Percentiles rank a stretch among this genome's conserved stretches.
These are phyloP conservation scores for Penicillium carneum DNA, from an alignment of 2,329 filamentous ascomycete species.

Conservation along the genomic window DNA sequence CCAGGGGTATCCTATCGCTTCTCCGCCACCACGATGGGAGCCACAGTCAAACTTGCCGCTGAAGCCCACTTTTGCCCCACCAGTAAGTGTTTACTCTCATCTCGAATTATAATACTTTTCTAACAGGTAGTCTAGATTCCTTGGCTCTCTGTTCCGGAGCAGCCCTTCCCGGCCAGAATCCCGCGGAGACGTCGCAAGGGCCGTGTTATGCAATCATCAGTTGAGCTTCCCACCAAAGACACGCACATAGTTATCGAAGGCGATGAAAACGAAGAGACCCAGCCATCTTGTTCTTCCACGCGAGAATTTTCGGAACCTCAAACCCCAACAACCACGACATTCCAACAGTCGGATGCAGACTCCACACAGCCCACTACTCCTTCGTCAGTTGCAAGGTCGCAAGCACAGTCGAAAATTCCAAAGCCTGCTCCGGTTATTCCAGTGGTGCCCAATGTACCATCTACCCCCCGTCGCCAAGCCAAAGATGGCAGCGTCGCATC, in stretches of 20 bases:
- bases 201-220: slow-evolving; percentile 46
- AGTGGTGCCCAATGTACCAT: slow-evolving; percentile 50
- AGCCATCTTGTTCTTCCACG: slow-evolving; percentile 27
- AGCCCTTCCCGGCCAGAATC: slow-evolving; percentile 61
- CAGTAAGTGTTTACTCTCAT: slow-evolving; percentile 46
- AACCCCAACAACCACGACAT: slow-evolving; percentile 66
- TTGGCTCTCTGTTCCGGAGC: slow-evolving; percentile 65
- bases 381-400: slow-evolving; percentile 56
- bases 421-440: slow-evolving; percentile 57
- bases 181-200: slow-evolving; percentile 56
- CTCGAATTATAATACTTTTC: not conserved
- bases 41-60: slow-evolving; percentile 35
- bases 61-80: slow-evolving; percentile 56
- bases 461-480: slow-evolving; percentile 44
- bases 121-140: slow-evolving; percentile 56
- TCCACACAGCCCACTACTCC: slow-evolving; percentile 64
- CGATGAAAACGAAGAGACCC: slow-evolving; percentile 33
- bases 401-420: slow-evolving; percentile 42
- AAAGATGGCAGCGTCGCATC: slow-evolving; percentile 49
- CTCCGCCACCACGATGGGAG: slow-evolving; percentile 39
- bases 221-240: slow-evolving; percentile 62
- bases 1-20: slow-evolving; percentile 46
- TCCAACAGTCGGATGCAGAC: slow-evolving; percentile 64
- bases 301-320: slow-evolving; percentile 56
- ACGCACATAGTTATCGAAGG: slow-evolving; percentile 34